Conservation (phyloP, 495 filamentous ascomycete genomes). For the Aspergillus bertholletiae region DNA sequence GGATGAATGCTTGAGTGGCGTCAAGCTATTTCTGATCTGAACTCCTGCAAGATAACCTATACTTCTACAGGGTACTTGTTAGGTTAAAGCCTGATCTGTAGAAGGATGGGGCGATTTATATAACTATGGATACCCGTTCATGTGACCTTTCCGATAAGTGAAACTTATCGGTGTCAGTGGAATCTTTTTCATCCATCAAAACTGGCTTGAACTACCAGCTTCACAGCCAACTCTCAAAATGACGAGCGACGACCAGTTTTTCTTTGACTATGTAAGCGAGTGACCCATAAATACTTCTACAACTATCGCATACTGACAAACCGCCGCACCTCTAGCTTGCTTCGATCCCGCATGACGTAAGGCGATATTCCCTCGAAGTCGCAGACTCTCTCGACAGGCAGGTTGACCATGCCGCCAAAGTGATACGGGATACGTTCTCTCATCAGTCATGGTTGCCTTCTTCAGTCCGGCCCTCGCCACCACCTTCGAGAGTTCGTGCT, state of each 20-base stretch:
- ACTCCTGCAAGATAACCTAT: too few relatives aligned
- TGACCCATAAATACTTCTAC: not conserved
- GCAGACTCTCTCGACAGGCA: conserved; percentile 75
- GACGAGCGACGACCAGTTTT: conserved; percentile 51
- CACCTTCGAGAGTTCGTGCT: conserved; percentile 40
- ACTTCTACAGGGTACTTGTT: too few relatives aligned
- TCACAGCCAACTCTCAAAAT: conserved; percentile 29
- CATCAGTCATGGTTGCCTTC: conserved; percentile 67
- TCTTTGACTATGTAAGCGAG: conserved; percentile 44
- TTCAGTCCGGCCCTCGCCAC: conserved; percentile 56
- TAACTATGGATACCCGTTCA: not conserved
- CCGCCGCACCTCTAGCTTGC: conserved; percentile 52
- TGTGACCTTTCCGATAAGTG: conserved; percentile 2
- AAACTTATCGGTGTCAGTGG: conserved; percentile 4
- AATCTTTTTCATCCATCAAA: not conserved
- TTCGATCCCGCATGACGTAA: conserved; percentile 68
- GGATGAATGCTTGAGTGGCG: too few relatives aligned
- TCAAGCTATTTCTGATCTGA: too few relatives aligned
- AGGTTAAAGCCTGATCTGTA: too few relatives aligned
- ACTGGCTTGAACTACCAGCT: not conserved
- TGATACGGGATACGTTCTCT: conserved; percentile 59
- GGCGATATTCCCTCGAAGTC: conserved; percentile 57
- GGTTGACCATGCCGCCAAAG: conserved; percentile 64
- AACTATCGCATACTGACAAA: not conserved
- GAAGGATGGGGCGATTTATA: too few relatives aligned